Evolutionary conservation across 345 rosid species (phyloP).

Genomic region (Hevea brasiliensis): DNA sequence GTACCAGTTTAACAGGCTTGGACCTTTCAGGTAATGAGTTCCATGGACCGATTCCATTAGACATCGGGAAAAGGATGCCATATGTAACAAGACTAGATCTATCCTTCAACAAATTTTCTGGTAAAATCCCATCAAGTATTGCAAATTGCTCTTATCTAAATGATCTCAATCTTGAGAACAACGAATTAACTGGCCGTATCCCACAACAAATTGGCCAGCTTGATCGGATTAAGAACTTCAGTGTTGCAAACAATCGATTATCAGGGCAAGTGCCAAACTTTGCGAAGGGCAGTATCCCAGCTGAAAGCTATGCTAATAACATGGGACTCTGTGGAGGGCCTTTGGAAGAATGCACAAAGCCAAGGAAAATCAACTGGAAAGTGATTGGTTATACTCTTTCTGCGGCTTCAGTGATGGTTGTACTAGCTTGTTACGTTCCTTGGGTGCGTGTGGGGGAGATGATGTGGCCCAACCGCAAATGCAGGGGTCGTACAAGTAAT

Average conservation of each 20-base stretch:
- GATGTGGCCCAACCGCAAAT: too few species aligned
- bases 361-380: too few species aligned
- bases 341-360: conserved; percentile 18
- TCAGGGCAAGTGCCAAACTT: conserved; percentile 18
- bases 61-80: background rate
- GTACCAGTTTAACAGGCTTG: conserved; percentile 14
- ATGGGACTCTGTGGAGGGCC: conserved; percentile 2
- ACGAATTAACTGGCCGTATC: conserved; percentile 22
- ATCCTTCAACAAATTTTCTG: conserved; percentile 29
- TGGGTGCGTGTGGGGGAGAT: background rate
- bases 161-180: conserved; percentile 18
- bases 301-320: background rate
- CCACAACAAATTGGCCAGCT: conserved; percentile 13
- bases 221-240: background rate
- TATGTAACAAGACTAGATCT: conserved; percentile 11
- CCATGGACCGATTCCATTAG: conserved; percentile 19
- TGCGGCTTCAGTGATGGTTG: background rate
- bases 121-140: conserved; percentile 19
- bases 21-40: conserved; percentile 24
- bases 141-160: conserved; percentile 16
- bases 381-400: conserved; percentile 1
- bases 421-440: background rate
- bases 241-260: conserved; percentile 22
- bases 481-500: too few species aligned
- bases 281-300: background rate